phyloP scores from a whole-genome alignment of 225 moss, liverwort and hornwort species.

The Pseudisothecium myosuroides region DNA sequence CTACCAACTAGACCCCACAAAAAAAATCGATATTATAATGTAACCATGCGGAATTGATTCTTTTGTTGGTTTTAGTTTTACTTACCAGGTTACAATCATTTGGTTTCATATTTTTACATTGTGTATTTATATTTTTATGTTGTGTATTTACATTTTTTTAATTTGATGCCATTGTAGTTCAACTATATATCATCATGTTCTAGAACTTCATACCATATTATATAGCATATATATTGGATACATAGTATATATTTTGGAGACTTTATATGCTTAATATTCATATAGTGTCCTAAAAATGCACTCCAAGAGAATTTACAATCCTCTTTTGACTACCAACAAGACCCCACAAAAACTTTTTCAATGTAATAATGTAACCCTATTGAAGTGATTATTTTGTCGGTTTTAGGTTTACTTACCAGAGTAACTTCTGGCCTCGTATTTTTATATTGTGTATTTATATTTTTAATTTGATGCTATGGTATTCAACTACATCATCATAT shows the following conservation, averaged over 20 bases:
- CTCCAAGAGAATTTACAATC: neutral
- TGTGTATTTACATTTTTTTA: too few species aligned
- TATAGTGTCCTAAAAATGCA: too few species aligned
- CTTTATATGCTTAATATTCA: too few species aligned
- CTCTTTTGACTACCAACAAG: neutral
- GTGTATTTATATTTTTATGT: neutral
- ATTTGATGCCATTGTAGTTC: neutral
- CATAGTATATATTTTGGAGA: too few species aligned
- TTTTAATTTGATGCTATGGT: neutral
- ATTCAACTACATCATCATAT: neutral
- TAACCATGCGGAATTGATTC: neutral
- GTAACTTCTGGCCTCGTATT: neutral
- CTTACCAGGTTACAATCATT: neutral
- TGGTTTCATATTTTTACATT: rapidly evolving
- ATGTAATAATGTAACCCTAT: neutral
- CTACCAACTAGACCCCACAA: neutral
- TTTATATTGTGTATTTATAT: too few species aligned
- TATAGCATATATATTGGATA: too few species aligned
- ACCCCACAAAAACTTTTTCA: neutral
- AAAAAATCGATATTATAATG: too few species aligned
- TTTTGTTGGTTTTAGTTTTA: neutral
- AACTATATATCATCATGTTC: too few species aligned
- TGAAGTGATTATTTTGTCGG: neutral
- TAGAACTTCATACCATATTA: too few species aligned
- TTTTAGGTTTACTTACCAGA: neutral